Conservation (phyloP, 75 land plant species). For the Pinus taeda region DNA sequence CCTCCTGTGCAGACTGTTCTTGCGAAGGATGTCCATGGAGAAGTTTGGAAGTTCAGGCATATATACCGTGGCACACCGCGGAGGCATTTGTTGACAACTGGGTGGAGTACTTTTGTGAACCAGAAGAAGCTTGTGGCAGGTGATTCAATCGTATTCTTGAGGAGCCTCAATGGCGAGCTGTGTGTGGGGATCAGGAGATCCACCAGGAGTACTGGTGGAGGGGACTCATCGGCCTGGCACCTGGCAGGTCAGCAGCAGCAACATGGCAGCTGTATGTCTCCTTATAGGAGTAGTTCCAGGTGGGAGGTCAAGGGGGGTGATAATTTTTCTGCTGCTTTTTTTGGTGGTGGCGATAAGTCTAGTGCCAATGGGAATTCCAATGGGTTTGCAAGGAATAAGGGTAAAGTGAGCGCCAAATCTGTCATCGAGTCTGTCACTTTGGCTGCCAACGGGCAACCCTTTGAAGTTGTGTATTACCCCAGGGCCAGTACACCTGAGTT, state of each 20-base stretch:
- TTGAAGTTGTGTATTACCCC: constrained; percentile 95
- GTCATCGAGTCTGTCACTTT: constrained; percentile 73
- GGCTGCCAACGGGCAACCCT: constrained; percentile 76
- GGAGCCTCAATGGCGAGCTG: constrained; percentile 84
- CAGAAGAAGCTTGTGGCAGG: constrained; percentile 99
- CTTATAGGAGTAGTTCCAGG: constrained; percentile 10
- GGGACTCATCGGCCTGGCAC: constrained; percentile 41
- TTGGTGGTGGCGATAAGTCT: constrained; percentile 28
- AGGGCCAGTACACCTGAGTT: constrained; percentile 96
- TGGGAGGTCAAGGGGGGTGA: constrained; percentile 38
- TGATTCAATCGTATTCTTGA: constrained; percentile 90
- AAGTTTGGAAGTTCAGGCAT: constrained; percentile 91
- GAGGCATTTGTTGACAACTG: constrained; percentile 94
- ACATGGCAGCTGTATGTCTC: constrained; percentile 30
- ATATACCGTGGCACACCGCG: constrained; percentile 96
- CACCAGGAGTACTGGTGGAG: constrained; percentile 59
- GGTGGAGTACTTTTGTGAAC: constrained; percentile 99
- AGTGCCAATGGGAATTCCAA: constrained; percentile 7
- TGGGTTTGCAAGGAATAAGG: constrained; percentile 44
- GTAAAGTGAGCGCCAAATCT: constrained; percentile 65
- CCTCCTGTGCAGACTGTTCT: constrained; percentile 94
- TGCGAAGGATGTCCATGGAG: constrained; percentile 95
- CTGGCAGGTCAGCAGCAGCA: constrained; percentile 14
- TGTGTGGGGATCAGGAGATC: constrained; percentile 91
- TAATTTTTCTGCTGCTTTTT: constrained; percentile 29